Percentiles rank a stretch among this genome's conserved stretches.
phyloP scores from a whole-genome alignment of 495 filamentous ascomycete genomes.

The Aspergillus wentii region DNA sequence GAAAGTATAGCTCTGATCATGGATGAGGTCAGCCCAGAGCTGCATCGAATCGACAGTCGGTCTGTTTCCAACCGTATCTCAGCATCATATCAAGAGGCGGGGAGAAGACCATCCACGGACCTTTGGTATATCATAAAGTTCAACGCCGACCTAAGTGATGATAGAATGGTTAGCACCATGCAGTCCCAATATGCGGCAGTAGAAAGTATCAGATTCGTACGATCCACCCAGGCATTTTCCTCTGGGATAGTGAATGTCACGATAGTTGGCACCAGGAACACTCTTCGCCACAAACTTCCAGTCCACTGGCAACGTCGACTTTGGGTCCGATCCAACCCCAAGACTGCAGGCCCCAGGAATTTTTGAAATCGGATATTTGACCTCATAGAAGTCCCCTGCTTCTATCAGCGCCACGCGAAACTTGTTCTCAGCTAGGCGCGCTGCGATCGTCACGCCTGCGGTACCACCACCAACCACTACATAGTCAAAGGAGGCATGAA shows the following conservation, averaged over 20 bases:
- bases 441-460: constrained; percentile 41
- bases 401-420: constrained; percentile 47
- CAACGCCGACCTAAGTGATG: constrained; percentile 23
- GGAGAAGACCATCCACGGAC: constrained; percentile 9
- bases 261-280: constrained; percentile 25
- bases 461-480: constrained; percentile 51
- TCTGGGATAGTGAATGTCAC: constrained; percentile 34
- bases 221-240: constrained; percentile 36
- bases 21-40: constrained; percentile 41
- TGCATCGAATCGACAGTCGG: constrained; percentile 33
- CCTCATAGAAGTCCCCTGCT: constrained; percentile 55
- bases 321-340: constrained; percentile 27
- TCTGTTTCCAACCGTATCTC: constrained; percentile 12
- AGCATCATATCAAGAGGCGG: constrained; percentile 1
- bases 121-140: constrained; percentile 37
- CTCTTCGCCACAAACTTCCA: constrained; percentile 40
- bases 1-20: constrained; percentile 38
- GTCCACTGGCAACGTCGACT: constrained; percentile 34
- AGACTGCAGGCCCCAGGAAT: constrained; percentile 37
- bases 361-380: constrained; percentile 32
- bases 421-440: constrained; percentile 35
- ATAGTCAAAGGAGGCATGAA: constrained; percentile 40
- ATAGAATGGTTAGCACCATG: too few relatives aligned
- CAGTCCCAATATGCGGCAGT: too few relatives aligned
- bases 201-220: constrained; percentile 24